These are phyloP conservation scores for Saccharum hybrid DNA, from an alignment of 202 grass and related monocot genomes.

Conservation along the genomic window DNA sequence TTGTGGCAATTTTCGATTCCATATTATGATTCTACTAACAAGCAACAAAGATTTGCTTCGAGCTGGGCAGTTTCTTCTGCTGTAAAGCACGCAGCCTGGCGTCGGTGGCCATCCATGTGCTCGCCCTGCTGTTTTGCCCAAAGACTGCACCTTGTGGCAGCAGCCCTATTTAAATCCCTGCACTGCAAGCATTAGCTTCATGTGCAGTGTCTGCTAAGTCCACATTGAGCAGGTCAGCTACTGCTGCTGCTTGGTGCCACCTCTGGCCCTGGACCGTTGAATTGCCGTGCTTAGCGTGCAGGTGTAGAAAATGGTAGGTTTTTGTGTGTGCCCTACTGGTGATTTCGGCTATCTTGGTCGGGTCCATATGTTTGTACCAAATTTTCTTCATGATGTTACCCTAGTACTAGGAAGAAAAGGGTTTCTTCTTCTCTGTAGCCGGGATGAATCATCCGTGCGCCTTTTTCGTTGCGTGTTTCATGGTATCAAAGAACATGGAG, in stretches of 20 bases:
- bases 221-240: no score
- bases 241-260: conserved; percentile 2
- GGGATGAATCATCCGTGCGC: conserved; percentile 30
- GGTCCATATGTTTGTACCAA: no score
- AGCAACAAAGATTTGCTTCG: not conserved
- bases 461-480: conserved; percentile 46
- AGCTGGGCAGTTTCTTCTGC: not conserved
- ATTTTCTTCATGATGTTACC: no score
- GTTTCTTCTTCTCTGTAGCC: conserved; percentile 7
- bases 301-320: conserved; percentile 45
- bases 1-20: conserved; percentile 8
- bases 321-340: conserved; percentile 15
- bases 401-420: no score
- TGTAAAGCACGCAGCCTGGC: conserved; percentile 17
- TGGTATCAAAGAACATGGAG: conserved; percentile 41
- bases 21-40: not conserved
- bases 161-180: conserved; percentile 36
- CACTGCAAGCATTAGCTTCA: no score
- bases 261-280: conserved; percentile 21
- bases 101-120: conserved; percentile 46
- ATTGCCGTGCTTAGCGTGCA: not conserved
- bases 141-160: conserved; percentile 36
- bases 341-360: conserved; percentile 28
- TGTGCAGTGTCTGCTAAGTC: conserved; percentile 21
- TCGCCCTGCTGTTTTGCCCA: conserved; percentile 23